Percentiles rank a stretch among this genome's conserved stretches.
Conservation (phyloP, 1,284 basidiomycete genomes). For the Leccinum subfulvum region DNA sequence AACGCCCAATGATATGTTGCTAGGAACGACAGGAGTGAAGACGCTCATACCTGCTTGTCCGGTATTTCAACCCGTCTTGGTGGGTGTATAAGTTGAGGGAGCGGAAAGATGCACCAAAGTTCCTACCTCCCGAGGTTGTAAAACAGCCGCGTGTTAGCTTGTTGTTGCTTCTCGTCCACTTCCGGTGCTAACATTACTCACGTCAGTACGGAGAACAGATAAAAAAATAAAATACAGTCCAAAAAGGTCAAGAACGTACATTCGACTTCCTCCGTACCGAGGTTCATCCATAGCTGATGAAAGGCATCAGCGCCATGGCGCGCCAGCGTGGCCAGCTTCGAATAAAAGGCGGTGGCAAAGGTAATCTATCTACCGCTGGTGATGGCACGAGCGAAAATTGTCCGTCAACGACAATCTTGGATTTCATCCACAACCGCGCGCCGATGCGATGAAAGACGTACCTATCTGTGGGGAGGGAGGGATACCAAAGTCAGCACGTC, state of each 20-base stretch:
- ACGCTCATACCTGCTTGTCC: constrained; percentile 31
- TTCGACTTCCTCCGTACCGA: constrained; percentile 17
- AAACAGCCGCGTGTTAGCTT: constrained; percentile 24
- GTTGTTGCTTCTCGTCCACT: constrained; percentile 28
- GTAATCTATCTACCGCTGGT: no score
- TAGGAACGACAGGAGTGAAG: neutral
- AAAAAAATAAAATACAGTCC: neutral
- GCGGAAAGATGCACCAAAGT: neutral
- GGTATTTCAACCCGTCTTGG: constrained; percentile 31
- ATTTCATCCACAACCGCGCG: no score
- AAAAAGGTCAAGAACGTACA: constrained; percentile 11
- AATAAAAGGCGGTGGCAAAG: no score
- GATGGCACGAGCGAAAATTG: no score
- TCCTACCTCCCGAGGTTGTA: constrained; percentile 26
- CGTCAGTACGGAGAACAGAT: neutral
- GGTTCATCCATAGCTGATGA: constrained; percentile 26
- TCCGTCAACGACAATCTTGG: no score
- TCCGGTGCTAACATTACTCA: constrained; percentile 16
- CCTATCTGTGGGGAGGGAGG: no score
- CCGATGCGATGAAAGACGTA: no score
- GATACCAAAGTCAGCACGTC: no score
- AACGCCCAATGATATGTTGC: neutral
- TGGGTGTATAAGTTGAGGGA: neutral
- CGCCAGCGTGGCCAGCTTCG: no score
- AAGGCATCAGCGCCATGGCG: neutral